Percentiles rank a stretch among this genome's conserved stretches.
Conservation (phyloP, 345 rosid genomes). For the Zanthoxylum bungeanum region DNA sequence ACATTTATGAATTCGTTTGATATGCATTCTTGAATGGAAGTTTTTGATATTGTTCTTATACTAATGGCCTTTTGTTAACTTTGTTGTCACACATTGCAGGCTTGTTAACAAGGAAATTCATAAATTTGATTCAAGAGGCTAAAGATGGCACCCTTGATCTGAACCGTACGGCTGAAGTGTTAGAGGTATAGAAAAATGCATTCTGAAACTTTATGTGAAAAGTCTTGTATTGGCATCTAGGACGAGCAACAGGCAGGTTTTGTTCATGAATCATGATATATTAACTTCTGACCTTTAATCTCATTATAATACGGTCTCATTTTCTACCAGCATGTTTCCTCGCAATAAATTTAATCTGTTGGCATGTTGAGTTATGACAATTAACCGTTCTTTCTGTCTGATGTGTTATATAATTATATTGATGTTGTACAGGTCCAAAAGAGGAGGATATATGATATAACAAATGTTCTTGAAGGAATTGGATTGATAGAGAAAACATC, state of each 20-base stretch:
- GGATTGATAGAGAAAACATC: slow-evolving; percentile 77
- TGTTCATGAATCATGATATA: not conserved
- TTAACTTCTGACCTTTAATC: not conserved
- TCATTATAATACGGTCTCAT: not conserved
- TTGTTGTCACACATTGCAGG: slow-evolving; percentile 32
- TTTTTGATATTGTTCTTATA: not conserved
- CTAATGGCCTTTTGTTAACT: not conserved
- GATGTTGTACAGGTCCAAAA: slow-evolving; percentile 60
- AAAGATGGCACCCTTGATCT: slow-evolving; percentile 81
- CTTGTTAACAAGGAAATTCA: slow-evolving; percentile 63
- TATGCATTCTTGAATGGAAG: not conserved
- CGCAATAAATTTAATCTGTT: not conserved
- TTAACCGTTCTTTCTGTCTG: slow-evolving; percentile 8
- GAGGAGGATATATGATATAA: slow-evolving; percentile 85
- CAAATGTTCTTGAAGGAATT: slow-evolving; percentile 86
- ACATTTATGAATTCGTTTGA: not conserved
- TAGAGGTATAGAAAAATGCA: slow-evolving; percentile 49
- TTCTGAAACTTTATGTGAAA: not conserved
- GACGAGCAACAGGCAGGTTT: not conserved
- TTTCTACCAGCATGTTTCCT: not conserved
- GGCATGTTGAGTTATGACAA: not conserved
- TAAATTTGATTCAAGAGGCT: slow-evolving; percentile 60
- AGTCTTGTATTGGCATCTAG: not conserved
- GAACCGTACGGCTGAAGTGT: slow-evolving; percentile 57
- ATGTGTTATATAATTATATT: slow-evolving; percentile 6